Conservation (phyloP, 148 eudicot genomes). For the Camellia sinensis region DNA sequence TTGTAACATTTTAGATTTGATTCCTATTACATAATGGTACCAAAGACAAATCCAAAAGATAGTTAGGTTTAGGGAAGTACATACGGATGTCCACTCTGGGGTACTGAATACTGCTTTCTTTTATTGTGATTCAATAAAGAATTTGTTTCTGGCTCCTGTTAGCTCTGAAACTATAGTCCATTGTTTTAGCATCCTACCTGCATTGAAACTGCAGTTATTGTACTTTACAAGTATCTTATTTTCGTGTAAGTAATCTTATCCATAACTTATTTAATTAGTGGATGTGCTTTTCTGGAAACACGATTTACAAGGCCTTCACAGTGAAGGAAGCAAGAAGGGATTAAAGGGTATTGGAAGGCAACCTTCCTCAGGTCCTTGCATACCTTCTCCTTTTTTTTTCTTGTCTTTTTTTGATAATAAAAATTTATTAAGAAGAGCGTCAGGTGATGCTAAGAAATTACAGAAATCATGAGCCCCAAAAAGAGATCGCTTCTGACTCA, state of each 20-base stretch:
- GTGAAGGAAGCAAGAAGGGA: conserved; percentile 74
- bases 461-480: too few relatives aligned
- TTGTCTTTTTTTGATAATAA: too few relatives aligned
- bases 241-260: not conserved
- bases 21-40: not conserved
- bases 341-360: conserved; percentile 96
- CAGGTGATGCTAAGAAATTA: too few relatives aligned
- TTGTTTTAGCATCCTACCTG: conserved; percentile 5
- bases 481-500: not conserved
- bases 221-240: not conserved
- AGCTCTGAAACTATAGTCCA: not conserved
- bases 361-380: conserved; percentile 82
- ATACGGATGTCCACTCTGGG: not conserved
- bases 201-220: not conserved
- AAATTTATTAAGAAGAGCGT: too few relatives aligned
- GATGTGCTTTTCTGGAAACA: conserved; percentile 11
- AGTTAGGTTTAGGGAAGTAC: not conserved
- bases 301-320: conserved; percentile 54
- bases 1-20: not conserved
- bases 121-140: not conserved
- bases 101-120: not conserved
- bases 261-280: not conserved
- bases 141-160: conserved; percentile 5
- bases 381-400: conserved; percentile 11
- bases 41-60: not conserved